Base-by-base conservation (phyloP, 2,329 filamentous ascomycete genomes). In the Talaromyces verruculosus region DNA sequence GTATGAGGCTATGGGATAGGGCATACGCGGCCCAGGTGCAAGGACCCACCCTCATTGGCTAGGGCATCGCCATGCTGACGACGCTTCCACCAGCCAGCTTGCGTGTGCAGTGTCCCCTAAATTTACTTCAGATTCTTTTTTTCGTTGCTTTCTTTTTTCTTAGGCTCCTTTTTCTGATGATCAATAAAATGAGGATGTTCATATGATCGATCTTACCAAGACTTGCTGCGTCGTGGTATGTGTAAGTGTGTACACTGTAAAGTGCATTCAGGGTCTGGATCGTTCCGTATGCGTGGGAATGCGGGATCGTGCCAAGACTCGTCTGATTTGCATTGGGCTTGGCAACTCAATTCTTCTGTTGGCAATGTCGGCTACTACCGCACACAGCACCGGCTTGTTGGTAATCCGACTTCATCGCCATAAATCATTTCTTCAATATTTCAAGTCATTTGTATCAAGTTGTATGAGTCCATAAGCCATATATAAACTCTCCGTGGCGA, bases 51-150 rank as follows among this genome's bases (percentile, higher is more conserved):
- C 41, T 66, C 43, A 66, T 66, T 66, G 65, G 65, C 43, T 37
- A 30, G 33, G 41, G 11, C 5, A 30, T 43, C 51, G 51, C 41
- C 43, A 43, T 58, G 65, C 65, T 66, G 65, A 66, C 65, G 65
- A 66, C 65, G 65, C 65, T 66, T 41, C 35, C 25, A 39, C 43
- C 55, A 60, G 43, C 63, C 43, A 47, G 65, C 51, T 66, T 66
- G 65, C 65, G 65, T 66, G 65, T 66, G 41, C 53, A 13, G 17
- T 13, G 35, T 59, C 57, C 17, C 19, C 19, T 39, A n/a, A 59
- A 17, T 59, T 25, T 25, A 4, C 37, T 17, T 25, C 22, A 41
- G 13, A 15, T 3, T 30, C 19, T 22, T 19, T 28, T 53, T 47
- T 25, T 13, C 17, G 6, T 63, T 33, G 45, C 10, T 19, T 11